A percentile compares a stretch with the other conserved stretches of the same genome.
Evolutionary conservation across 192 early-diverging fungal genomes (phyloP).

Genomic region (Geranomyces variabilis): DNA sequence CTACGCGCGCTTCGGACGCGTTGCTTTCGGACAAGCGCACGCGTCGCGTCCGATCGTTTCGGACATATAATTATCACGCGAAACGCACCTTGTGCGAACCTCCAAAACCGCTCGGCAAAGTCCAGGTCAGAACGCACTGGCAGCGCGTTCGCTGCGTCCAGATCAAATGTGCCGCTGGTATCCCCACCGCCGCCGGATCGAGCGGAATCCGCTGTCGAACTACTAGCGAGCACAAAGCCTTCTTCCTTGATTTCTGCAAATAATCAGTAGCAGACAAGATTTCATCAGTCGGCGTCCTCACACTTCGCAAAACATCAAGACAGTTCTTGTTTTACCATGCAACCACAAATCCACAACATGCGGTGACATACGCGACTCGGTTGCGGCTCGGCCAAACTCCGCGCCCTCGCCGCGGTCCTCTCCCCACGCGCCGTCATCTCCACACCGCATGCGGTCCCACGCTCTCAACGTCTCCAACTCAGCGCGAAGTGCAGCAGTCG

Average conservation of each 20-base stretch:
- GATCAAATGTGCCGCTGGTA: constrained; percentile 20
- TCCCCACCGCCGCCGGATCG: neutral
- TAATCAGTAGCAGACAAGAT: neutral
- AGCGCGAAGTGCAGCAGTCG: constrained; percentile 17
- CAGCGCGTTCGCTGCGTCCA: constrained; percentile 17
- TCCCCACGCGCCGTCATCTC: constrained; percentile 5
- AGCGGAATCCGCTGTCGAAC: neutral
- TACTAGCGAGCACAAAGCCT: constrained; percentile 11
- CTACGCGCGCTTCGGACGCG: no score
- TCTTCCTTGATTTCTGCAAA: constrained; percentile 35
- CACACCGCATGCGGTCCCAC: constrained; percentile 33
- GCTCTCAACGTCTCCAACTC: constrained; percentile 22
- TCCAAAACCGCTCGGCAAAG: constrained; percentile 42
- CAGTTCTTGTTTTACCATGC: constrained; percentile 21
- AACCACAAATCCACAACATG: constrained; percentile 34
- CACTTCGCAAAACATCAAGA: no score
- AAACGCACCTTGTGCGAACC: constrained; percentile 27
- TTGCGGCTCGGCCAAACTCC: neutral
- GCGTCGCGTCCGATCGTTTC: no score
- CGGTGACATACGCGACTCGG: neutral
- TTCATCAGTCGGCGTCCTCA: no score
- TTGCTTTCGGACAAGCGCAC: no score
- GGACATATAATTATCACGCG: no score
- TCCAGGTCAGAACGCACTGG: constrained; percentile 31
- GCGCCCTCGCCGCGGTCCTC: neutral